Evolutionary conservation across 2,329 filamentous ascomycete species (phyloP).

Genomic region (Aphanocladium album): DNA sequence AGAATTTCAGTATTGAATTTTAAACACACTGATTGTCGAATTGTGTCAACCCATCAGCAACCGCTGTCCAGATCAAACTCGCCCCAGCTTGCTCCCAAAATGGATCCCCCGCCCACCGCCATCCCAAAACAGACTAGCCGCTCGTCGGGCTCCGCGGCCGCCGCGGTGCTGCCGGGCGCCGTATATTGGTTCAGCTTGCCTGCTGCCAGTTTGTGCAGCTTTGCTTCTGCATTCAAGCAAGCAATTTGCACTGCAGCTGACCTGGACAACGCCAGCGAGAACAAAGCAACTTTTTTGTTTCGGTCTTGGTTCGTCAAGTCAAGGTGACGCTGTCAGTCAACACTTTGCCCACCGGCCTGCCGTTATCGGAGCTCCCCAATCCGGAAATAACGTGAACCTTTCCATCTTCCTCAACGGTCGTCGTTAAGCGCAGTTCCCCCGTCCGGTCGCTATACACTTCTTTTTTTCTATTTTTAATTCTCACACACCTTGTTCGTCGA

Average conservation of each 20-base stretch:
- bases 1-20: no score
- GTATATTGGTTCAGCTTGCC: slow-evolving; percentile 8
- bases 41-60: no score
- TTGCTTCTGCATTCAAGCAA: not conserved
- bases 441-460: not conserved
- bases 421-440: not conserved
- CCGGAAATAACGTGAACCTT: not conserved
- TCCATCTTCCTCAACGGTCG: no score
- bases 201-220: not conserved
- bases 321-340: not conserved
- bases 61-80: no score
- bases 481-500: not conserved
- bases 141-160: slow-evolving; percentile 6
- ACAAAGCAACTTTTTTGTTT: not conserved
- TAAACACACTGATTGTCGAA: no score
- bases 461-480: not conserved
- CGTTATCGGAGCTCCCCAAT: not conserved
- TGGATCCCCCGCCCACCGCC: not conserved
- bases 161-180: slow-evolving; percentile 4
- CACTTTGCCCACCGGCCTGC: not conserved
- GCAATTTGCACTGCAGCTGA: no score
- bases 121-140: not conserved
- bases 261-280: not conserved
- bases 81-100: not conserved
- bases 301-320: no score